Base-by-base conservation (phyloP, 2,329 filamentous ascomycete species). In the Escovopsis sp. region DNA sequence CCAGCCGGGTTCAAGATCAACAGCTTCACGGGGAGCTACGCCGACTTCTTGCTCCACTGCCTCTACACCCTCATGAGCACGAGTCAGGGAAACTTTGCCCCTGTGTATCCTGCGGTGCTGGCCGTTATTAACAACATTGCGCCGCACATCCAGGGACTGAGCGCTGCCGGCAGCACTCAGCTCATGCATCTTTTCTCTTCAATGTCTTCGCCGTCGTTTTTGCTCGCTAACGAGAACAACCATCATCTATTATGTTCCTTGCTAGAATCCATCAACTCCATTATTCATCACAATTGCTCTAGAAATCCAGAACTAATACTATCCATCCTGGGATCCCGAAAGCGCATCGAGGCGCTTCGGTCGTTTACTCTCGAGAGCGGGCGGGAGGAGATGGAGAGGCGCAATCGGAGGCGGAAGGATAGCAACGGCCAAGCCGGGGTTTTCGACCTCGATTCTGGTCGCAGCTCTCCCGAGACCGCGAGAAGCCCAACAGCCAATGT, bases 81-180 rank as follows among this genome's bases (percentile, higher is more conserved):
- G 5, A 93, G 87, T 55, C 89, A 94, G 63, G 86, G 87, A 41
- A 89, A 84, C 50, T 72, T 96, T 7, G 83, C 88, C 38, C 85
- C 87, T 11, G 84, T 96, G 30, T 96, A 96, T 56, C 88, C 89
- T 12, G 87, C 91, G 1, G 69, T 98, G 4, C 65, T 98, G 37
- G 87, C 89, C 1, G 85, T 96, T 38, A 82, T 98, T 54, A 91
- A 91, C 60, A 98, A 98, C 55, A 80, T 95, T 48, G 80, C 88
- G 10, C 82, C 91, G 12, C 85, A 94, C 56, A 68, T 91, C 4
- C 78, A 91, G 54, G 76, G 82, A 19, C 66, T 96, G 10, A 85
- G 82, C 40, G 68, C 77, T 4, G 73, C 79, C 3, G 80, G 86
- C 12, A 84, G 85, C 56, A 78, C 81, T 2, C 94, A 87, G 58